phyloP scores from a whole-genome alignment of 129 eudicot genomes.

The Smallanthus sonchifolius region DNA sequence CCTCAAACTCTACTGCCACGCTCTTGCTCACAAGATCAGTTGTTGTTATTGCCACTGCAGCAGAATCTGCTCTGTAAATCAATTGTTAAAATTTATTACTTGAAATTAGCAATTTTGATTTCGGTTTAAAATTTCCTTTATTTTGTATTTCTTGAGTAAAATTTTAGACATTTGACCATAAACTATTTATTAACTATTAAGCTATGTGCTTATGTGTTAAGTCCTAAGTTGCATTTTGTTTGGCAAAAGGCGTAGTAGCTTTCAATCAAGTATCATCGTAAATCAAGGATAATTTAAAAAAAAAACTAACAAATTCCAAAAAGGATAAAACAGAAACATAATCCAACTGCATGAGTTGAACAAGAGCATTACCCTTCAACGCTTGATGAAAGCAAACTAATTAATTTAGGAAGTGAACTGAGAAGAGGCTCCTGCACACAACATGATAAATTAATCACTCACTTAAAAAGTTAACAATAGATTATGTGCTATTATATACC shows the following conservation, averaged over 20 bases:
- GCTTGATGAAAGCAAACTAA: slow-evolving; percentile 64
- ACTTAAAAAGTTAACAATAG: neutral
- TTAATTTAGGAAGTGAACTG: slow-evolving; percentile 68
- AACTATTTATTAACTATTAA: neutral
- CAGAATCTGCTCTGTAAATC: slow-evolving; percentile 80
- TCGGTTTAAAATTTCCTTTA: neutral
- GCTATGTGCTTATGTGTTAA: slow-evolving; percentile 4
- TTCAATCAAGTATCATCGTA: neutral
- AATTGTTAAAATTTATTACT: neutral
- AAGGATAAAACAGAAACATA: neutral
- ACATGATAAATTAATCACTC: slow-evolving; percentile 9
- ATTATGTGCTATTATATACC: slow-evolving; percentile 34
- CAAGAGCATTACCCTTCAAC: slow-evolving; percentile 49
- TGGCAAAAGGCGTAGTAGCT: neutral
- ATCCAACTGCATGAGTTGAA: slow-evolving; percentile 1
- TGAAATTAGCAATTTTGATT: neutral
- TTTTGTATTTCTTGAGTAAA: slow-evolving; percentile 1
- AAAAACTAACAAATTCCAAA: neutral
- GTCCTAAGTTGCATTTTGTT: neutral
- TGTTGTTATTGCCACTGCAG: slow-evolving; percentile 96
- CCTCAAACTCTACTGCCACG: slow-evolving; percentile 89
- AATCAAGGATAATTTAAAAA: neutral
- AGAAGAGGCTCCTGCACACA: slow-evolving; percentile 78
- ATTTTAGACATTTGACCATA: neutral
- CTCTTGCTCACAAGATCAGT: slow-evolving; percentile 98